A percentile compares a stretch with the other conserved stretches of the same genome.
Evolutionary conservation across 805 yeast species (phyloP).

Genomic region (Schizosaccharomyces osmophilus): DNA sequence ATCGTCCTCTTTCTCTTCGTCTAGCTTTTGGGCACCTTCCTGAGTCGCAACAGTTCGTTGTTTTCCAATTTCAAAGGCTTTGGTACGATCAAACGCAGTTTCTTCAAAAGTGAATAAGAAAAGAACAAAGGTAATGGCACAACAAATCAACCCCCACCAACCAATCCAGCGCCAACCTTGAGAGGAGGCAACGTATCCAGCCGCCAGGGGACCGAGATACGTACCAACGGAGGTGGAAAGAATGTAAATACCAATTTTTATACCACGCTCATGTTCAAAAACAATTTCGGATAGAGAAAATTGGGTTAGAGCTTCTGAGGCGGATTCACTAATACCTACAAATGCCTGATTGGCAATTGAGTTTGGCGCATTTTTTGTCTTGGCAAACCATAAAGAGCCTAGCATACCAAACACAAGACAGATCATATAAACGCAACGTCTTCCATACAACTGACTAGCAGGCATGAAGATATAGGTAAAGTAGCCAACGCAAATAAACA

Average conservation of each 20-base stretch:
- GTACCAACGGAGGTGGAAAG: constrained; percentile 55
- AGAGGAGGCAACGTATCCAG: constrained; percentile 41
- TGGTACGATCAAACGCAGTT: constrained; percentile 24
- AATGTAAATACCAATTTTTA: constrained; percentile 48
- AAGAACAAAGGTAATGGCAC: constrained; percentile 31
- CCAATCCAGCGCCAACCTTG: constrained; percentile 64
- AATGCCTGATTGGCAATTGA: constrained; percentile 12
- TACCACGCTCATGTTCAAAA: constrained; percentile 53
- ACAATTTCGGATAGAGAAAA: constrained; percentile 42
- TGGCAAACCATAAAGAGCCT: not conserved
- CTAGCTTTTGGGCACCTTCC: not conserved
- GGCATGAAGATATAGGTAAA: not conserved
- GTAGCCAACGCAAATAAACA: not conserved
- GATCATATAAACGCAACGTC: constrained; percentile 1
- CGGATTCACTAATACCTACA: constrained; percentile 37
- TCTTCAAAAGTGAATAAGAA: constrained; percentile 44
- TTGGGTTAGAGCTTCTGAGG: constrained; percentile 48
- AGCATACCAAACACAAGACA: not conserved
- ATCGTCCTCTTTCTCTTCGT: not conserved
- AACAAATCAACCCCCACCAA: constrained; percentile 36
- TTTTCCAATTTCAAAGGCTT: constrained; percentile 4
- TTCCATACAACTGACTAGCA: not conserved
- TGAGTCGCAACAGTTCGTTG: not conserved
- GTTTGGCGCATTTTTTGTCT: not conserved
- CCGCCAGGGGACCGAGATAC: constrained; percentile 54